Conservation (phyloP, 768 basidiomycete genomes). For the Pholiota molesta region DNA sequence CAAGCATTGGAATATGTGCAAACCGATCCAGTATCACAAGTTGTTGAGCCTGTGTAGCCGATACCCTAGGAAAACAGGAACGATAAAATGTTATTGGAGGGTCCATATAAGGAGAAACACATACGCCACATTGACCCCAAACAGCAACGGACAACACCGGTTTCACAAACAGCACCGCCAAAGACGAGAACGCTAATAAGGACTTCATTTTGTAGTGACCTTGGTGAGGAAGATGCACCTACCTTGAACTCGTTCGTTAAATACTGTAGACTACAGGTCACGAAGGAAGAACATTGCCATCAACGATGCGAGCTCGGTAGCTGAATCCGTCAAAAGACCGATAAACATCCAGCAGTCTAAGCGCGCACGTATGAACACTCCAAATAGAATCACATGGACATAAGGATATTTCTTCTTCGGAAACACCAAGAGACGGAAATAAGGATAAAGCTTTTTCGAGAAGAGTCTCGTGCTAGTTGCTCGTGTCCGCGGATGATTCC, state of each 20-base stretch:
- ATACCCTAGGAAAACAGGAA: conserved; percentile 33
- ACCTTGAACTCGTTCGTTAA: conserved; percentile 2
- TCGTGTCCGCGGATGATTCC: neutral
- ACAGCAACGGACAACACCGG: conserved; percentile 39
- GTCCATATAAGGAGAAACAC: conserved; percentile 19
- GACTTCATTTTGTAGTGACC: conserved; percentile 30
- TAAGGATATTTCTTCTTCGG: conserved; percentile 2
- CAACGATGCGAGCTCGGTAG: conserved; percentile 1
- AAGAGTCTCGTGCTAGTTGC: neutral
- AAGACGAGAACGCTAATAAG: conserved; percentile 31
- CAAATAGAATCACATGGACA: neutral
- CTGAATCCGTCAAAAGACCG: conserved; percentile 32
- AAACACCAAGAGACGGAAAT: conserved; percentile 1
- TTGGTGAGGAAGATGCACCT: neutral
- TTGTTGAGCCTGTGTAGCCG: conserved; percentile 44
- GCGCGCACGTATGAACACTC: neutral
- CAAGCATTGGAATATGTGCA: conserved; percentile 48
- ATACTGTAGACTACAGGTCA: neutral
- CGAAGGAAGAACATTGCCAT: conserved; percentile 1
- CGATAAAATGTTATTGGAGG: neutral
- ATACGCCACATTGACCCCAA: conserved; percentile 58
- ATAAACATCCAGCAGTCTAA: conserved; percentile 26
- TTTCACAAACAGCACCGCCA: conserved; percentile 34
- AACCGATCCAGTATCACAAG: conserved; percentile 45
- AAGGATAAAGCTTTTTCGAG: neutral